Evolutionary conservation across 441 rosid species (phyloP), one percentile per base, ranked within the genome.

Genomic region (Erodium texanum): DNA sequence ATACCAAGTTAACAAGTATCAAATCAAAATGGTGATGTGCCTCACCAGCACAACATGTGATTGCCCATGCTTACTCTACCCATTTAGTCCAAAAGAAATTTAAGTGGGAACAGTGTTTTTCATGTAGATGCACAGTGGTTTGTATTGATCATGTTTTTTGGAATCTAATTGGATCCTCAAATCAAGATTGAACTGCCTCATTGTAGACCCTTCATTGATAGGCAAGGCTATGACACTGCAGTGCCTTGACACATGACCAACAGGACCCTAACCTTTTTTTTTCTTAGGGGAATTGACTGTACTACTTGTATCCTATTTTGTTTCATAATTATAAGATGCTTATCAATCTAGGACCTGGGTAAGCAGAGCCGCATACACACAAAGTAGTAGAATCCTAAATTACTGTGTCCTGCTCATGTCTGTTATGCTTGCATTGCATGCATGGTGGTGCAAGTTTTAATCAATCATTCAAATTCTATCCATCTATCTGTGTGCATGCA

Each of bases 41-140:
- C 81, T 76, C 62, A 65, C 87, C 83, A 75, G 81, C 86, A 85
- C 78, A 68, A 63, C 90, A 86, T 82, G 86, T 84, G 84, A 73
- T 76, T 68, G 76, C 83, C 81, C 83, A 77, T 82, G 68, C 74
- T 65, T 43, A 66, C 32, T 67, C 62, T 15, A 12, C 62, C 73
- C 58, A 50, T 50, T 50, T 18, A 71, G 66, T 71, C 66, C 58
- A 50, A 61, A 71, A 22, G 58, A 45, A 62, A 34, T 75, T 65
- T 3, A 23, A 22, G 71, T 65, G 66, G 61, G 62, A 36, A 38
- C 29, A 29, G 58, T 68, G 72, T 63, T 65, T 50, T 50, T n/a
- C 15, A 15, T 50, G 58, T 50, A 50, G 58, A 50, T 50, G 43
- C 71, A 41, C 45, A 19, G 19, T 66, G 56, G 71, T 45, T 68